Percentiles rank a stretch among this genome's conserved stretches.
Conservation (phyloP, 306 rosid genomes). For the Prunus padus region DNA sequence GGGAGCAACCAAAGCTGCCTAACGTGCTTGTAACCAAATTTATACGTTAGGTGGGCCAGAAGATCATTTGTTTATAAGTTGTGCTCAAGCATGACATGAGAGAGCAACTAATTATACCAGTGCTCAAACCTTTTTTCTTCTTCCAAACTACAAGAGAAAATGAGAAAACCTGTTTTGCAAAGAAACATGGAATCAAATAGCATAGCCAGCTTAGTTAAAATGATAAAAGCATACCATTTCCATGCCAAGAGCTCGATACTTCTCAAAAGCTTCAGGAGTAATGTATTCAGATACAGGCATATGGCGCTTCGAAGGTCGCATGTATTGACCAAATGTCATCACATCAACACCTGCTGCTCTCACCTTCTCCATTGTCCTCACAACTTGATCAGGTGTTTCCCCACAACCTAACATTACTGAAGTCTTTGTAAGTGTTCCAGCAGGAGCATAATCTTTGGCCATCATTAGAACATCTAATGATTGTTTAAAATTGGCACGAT, state of each 20-base stretch:
- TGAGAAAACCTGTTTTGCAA: no score
- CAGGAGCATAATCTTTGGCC: slow-evolving; percentile 86
- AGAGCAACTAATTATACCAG: not conserved
- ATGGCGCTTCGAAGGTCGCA: slow-evolving; percentile 99
- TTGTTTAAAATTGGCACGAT: slow-evolving; percentile 88
- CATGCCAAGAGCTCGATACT: slow-evolving; percentile 80
- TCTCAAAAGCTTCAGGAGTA: slow-evolving; percentile 92
- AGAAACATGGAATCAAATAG: not conserved
- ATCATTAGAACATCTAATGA: slow-evolving; percentile 84
- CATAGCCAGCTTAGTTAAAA: not conserved
- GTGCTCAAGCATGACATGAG: not conserved
- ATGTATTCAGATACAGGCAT: slow-evolving; percentile 95
- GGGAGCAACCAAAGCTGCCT: not conserved
- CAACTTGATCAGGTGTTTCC: slow-evolving; percentile 90
- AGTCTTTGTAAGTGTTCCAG: slow-evolving; percentile 93
- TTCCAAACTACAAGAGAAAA: not conserved
- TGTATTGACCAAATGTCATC: slow-evolving; percentile 96
- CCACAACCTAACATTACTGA: slow-evolving; percentile 99
- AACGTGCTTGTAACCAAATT: no score
- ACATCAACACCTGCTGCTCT: slow-evolving; percentile 98
- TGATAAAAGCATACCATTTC: slow-evolving; percentile 67
- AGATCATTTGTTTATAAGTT: not conserved
- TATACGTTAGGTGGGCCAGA: not conserved
- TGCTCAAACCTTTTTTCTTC: not conserved
- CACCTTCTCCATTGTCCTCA: slow-evolving; percentile 98